Conservation (phyloP, 2,329 filamentous ascomycete species). For the Colletotrichum spinosum region DNA sequence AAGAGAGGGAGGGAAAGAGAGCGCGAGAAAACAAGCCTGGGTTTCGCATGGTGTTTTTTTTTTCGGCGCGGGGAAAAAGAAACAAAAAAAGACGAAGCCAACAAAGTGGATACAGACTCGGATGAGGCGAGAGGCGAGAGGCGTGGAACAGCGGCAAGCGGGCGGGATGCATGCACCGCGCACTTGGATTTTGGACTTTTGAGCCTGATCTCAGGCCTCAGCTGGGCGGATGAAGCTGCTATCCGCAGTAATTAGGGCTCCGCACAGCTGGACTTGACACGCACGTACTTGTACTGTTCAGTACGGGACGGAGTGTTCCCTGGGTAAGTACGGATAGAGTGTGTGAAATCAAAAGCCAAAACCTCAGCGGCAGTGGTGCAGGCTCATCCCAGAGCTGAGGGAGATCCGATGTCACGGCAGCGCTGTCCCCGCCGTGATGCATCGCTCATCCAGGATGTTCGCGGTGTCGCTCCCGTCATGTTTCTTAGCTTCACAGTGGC, state of each 20-base stretch:
- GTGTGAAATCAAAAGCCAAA: neutral
- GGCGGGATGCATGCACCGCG: conserved; percentile 34
- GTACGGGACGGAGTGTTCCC: too few relatives aligned
- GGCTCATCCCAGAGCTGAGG: neutral
- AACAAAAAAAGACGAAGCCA: too few relatives aligned
- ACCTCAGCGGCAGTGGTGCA: conserved; percentile 1
- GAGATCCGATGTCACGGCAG: conserved; percentile 32
- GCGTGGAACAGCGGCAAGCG: conserved; percentile 20
- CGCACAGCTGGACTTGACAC: too few relatives aligned
- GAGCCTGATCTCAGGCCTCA: too few relatives aligned
- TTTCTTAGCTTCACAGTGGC: too few relatives aligned
- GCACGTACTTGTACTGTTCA: too few relatives aligned
- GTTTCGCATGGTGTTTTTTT: neutral
- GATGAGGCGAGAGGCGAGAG: conserved; percentile 35
- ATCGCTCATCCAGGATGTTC: neutral
- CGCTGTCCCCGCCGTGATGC: conserved; percentile 10
- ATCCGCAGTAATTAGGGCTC: neutral
- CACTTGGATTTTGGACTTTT: neutral
- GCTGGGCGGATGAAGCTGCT: neutral
- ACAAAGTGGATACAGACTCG: conserved; percentile 9
- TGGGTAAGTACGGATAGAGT: neutral
- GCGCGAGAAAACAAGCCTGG: too few relatives aligned
- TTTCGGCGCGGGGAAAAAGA: neutral
- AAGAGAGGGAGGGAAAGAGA: too few relatives aligned
- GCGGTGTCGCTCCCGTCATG: conserved; percentile 11